Conservation (phyloP, 495 filamentous ascomycete species). For the Penicillium riverlandense region DNA sequence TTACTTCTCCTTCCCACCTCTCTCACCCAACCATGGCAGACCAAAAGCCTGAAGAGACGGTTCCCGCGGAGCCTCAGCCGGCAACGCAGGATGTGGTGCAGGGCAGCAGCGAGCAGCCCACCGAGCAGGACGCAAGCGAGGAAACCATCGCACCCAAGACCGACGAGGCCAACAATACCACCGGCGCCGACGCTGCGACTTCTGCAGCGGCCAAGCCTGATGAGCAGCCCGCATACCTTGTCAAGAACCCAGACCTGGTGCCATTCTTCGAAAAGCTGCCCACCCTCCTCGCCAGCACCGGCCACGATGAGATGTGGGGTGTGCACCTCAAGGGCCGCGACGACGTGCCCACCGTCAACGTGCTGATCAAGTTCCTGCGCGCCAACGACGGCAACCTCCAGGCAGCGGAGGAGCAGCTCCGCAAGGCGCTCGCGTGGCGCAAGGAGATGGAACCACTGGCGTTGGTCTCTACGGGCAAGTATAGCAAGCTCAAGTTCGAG, state of each 20-base stretch:
- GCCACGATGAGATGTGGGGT: constrained; percentile 73
- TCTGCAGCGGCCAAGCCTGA: constrained; percentile 6
- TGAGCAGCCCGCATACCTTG: constrained; percentile 30
- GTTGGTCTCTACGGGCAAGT: constrained; percentile 35
- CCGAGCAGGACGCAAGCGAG: constrained; percentile 1
- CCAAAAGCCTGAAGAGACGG: constrained; percentile 13
- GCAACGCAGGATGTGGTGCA: constrained; percentile 9
- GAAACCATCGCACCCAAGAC: constrained; percentile 3
- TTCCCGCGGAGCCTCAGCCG: constrained; percentile 2
- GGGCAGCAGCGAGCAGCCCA: constrained; percentile 5
- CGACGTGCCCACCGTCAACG: constrained; percentile 66
- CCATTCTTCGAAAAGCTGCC: constrained; percentile 35
- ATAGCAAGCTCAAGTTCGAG: constrained; percentile 42
- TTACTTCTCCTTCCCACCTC: constrained; percentile 1
- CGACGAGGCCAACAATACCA: constrained; percentile 4
- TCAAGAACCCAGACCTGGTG: constrained; percentile 27
- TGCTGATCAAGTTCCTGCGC: constrained; percentile 86
- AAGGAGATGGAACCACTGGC: constrained; percentile 49
- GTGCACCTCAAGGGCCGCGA: constrained; percentile 47
- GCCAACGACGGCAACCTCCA: constrained; percentile 71
- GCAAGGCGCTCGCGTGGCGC: constrained; percentile 73
- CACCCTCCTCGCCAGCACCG: constrained; percentile 38
- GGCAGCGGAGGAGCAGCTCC: constrained; percentile 67
- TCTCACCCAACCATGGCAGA: constrained; percentile 16
- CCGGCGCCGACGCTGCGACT: constrained; percentile 1